These are phyloP conservation scores for Fusarium sp. DNA, from an alignment of 2,329 filamentous ascomycete genomes.

Conservation along the genomic window DNA sequence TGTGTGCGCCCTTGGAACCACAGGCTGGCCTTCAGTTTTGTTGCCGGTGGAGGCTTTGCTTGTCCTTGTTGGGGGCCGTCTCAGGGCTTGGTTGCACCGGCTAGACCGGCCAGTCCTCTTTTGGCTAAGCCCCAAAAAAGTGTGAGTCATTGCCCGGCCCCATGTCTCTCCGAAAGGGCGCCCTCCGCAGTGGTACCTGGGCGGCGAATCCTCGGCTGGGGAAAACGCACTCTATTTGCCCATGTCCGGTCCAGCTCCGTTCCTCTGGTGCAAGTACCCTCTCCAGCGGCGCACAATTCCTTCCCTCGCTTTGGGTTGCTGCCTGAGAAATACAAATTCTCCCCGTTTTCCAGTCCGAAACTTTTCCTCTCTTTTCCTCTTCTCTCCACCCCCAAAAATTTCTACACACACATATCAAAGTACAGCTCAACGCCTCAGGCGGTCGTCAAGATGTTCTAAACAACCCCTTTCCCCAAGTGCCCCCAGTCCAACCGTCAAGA, in stretches of 20 bases:
- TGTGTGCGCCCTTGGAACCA: neutral
- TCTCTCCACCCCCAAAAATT: constrained; percentile 49
- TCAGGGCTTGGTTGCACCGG: constrained; percentile 35
- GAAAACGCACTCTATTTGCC: constrained; percentile 5
- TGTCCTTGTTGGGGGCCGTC: constrained; percentile 32
- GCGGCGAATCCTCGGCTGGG: constrained; percentile 21
- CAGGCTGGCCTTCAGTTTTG: neutral
- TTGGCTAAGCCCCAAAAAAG: constrained; percentile 41
- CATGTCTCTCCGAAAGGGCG: constrained; percentile 43
- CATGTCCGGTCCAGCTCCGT: constrained; percentile 31
- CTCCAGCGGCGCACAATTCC: constrained; percentile 33
- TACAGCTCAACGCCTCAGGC: constrained; percentile 49
- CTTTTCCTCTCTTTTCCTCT: constrained; percentile 46
- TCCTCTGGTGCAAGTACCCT: constrained; percentile 24
- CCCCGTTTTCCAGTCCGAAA: constrained; percentile 40
- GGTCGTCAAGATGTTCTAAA: constrained; percentile 70
- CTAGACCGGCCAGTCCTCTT: constrained; percentile 43
- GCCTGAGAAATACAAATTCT: constrained; percentile 61
- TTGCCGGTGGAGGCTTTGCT: constrained; percentile 25
- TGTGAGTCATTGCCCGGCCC: constrained; percentile 50
- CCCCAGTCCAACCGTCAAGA: constrained; percentile 59
- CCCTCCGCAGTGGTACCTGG: constrained; percentile 27
- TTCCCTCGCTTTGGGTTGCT: constrained; percentile 46
- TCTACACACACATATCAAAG: constrained; percentile 46
- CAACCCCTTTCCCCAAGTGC: constrained; percentile 51